Base-by-base conservation (phyloP, 805 yeast species). In the Aciculoconidium aculeatum region DNA sequence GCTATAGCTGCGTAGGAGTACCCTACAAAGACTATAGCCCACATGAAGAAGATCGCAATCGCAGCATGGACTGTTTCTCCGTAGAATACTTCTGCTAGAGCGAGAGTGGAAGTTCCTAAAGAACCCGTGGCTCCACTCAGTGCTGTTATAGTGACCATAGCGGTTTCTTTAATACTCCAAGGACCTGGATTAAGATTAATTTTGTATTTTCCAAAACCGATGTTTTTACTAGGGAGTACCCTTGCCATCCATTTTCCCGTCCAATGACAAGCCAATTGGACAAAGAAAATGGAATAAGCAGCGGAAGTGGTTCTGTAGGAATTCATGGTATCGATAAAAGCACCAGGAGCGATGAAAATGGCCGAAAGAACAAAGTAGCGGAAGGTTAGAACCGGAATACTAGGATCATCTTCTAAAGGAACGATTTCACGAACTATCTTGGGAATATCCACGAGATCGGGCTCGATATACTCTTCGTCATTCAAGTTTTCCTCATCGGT, bases 81-180 rank as follows among this genome's bases (percentile, higher is more conserved):
- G 34, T 63, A 70, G 35, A 60, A 63, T 1, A 67, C 45, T 32
- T 67, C 67, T 2, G 70, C 72, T 23, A 70, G 41, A 0, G 75
- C 61, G 21, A 70, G 42, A 0, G 70, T 65, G 15, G 56, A 55
- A 1, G 72, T 67, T 5, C 70, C 76, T 38, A 61, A 56, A 32
- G 67, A 67, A 1, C 73, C 73, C 1, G 75, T 62, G 35, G 80
- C 67, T 15, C 74, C 67, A 23, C 67, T 58, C 14, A 67, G 67
- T 4, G 75, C 75, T 1, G 75, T 64, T 17, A 69, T 53, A 4
- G 74, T 65, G 23, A 72, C 58, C 53, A 77, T 30, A 15, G 72
- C 66, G 10, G 74, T 61, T 42, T 71, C 76, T 33, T 70, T 70
- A 17, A 70, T 60, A 2, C 72, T 51, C 75, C 75, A 71, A 0